Base-by-base conservation (phyloP, 352 stramenopile species). In the Phytophthora lateralis region DNA sequence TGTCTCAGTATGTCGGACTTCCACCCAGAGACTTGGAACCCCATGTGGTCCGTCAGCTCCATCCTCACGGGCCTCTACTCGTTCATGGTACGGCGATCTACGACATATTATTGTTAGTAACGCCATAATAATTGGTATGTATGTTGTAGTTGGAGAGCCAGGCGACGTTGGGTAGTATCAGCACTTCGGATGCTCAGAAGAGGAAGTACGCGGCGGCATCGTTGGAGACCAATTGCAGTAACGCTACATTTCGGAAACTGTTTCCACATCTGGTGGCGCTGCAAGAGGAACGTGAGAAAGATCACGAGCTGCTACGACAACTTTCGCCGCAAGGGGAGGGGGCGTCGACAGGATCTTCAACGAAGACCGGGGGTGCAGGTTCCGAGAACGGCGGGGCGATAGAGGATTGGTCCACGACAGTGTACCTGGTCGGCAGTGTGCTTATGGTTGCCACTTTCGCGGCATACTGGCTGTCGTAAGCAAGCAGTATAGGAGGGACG, bases 1-100 rank as follows among this genome's bases (percentile, higher is more conserved):
- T 99, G 96, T 80, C 75, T 99, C 5, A 96, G 79, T 63, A 98
- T 98, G 94, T 97, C 85, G 45, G 95, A 98, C 71, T 98, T 97
- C 73, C 95, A 98, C 59, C 93, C 93, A 6, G 93, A 98, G 71
- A 96, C 86, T 12, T 98, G 96, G 96, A 98, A 98, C 73, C 96
- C 96, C 18, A 97, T 98, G 90, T 98, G 95, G 95, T 96, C 82
- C 30, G 91, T 98, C 30, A 94, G 81, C 58, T 98, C 94, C 37
- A 98, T 99, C 66, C 79, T 99, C 54, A 98, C 90, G 43, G 96
- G 96, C 0, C 72, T 99, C 12, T 97, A 97, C 64, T 98, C 91
- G 4, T 99, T 99, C 70, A 97, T 98, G 91, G 82, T 92, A 70
- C 6, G 42, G 53, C 12, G 2, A 24, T 59, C 38, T 46, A 52